Conservation (phyloP, 345 rosid species). For the Reutealis trisperma region DNA sequence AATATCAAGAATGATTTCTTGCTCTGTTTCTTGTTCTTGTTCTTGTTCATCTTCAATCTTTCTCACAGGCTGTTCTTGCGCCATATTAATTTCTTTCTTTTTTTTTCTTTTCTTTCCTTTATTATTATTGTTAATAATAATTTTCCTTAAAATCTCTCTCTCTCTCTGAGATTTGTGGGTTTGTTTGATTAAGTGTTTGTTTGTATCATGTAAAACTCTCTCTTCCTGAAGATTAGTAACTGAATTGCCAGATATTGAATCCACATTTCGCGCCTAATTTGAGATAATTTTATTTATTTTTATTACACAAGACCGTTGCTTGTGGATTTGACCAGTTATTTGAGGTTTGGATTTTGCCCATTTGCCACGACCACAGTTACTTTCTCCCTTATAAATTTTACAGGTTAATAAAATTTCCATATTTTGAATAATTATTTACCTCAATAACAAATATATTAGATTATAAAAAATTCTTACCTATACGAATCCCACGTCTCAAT, state of each 20-base stretch:
- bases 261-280: slow-evolving; percentile 60
- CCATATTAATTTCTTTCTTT: slow-evolving; percentile 36
- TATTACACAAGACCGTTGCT: slow-evolving; percentile 38
- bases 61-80: slow-evolving; percentile 48
- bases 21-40: slow-evolving; percentile 32
- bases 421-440: too few relatives aligned
- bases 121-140: neutral
- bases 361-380: neutral
- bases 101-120: too few relatives aligned
- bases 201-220: neutral
- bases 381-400: neutral
- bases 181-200: neutral
- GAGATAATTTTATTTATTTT: neutral
- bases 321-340: slow-evolving; percentile 46
- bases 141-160: neutral
- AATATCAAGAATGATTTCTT: slow-evolving; percentile 10
- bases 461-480: too few relatives aligned
- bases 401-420: too few relatives aligned
- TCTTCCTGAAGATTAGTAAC: slow-evolving; percentile 52
- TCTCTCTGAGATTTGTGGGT: neutral
- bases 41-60: slow-evolving; percentile 33
- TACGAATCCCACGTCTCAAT: too few relatives aligned
- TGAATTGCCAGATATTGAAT: slow-evolving; percentile 40
- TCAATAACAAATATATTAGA: too few relatives aligned
- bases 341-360: slow-evolving; percentile 21